These are phyloP conservation scores for Puccinia novopanici DNA, from an alignment of 1,284 basidiomycete species.

Conservation along the genomic window DNA sequence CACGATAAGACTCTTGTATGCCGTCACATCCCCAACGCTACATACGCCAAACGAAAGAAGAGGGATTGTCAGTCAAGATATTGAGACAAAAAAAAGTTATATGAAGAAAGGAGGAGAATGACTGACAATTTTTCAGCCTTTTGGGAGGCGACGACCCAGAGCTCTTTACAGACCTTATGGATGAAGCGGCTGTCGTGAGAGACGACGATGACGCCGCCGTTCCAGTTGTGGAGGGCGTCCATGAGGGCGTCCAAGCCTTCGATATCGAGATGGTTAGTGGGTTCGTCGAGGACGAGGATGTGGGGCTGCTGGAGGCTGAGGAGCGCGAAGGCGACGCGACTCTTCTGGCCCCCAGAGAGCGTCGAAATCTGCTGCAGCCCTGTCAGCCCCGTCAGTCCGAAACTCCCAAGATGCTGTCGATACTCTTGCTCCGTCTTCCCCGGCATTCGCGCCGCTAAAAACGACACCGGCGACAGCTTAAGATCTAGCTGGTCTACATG, in stretches of 20 bases:
- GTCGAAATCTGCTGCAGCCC: constrained; percentile 74
- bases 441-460: constrained; percentile 86
- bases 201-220: constrained; percentile 89
- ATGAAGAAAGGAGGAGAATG: not conserved
- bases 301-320: constrained; percentile 85
- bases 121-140: constrained; percentile 51
- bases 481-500: constrained; percentile 91
- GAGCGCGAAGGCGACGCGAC: constrained; percentile 91
- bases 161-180: constrained; percentile 58
- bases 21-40: constrained; percentile 46
- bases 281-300: constrained; percentile 83
- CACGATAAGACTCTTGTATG: constrained; percentile 50
- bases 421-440: constrained; percentile 97
- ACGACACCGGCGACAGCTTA: constrained; percentile 83
- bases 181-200: constrained; percentile 72
- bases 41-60: not conserved
- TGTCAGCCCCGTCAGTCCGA: constrained; percentile 96
- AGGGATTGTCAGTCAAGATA: no score
- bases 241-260: constrained; percentile 90
- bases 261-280: constrained; percentile 81
- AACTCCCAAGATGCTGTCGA: constrained; percentile 89
- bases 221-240: constrained; percentile 81
- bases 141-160: constrained; percentile 50
- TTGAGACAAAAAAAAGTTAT: not conserved
- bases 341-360: constrained; percentile 85